Evolutionary conservation across 345 rosid genomes (phyloP).

Genomic region (Hibiscus syriacus): DNA sequence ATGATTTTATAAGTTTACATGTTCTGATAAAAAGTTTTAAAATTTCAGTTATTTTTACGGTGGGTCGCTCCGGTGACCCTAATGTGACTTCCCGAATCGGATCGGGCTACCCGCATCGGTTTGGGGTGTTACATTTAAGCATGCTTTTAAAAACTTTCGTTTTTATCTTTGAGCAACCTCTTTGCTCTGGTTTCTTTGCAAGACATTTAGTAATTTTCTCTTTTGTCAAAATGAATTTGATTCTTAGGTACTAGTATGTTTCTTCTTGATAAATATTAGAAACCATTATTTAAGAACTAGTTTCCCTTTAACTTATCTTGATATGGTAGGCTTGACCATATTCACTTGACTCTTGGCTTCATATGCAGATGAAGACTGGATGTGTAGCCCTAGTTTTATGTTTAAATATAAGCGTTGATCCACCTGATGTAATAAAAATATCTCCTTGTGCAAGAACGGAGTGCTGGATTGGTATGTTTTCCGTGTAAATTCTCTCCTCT

Average conservation of each 20-base stretch:
- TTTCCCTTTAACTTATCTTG: not conserved
- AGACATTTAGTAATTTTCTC: not conserved
- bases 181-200: not conserved
- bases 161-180: not conserved
- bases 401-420: constrained; percentile 95
- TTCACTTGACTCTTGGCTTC: constrained; percentile 7
- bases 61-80: too few species aligned
- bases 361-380: constrained; percentile 98
- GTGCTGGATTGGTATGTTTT: constrained; percentile 88
- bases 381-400: constrained; percentile 95
- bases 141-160: not conserved
- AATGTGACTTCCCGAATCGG: too few species aligned
- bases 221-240: not conserved
- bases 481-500: constrained; percentile 6
- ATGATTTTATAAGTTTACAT: too few species aligned
- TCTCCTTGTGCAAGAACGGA: constrained; percentile 99
- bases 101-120: too few species aligned
- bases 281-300: not conserved
- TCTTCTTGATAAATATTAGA: not conserved
- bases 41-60: too few species aligned
- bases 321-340: not conserved
- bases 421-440: constrained; percentile 99
- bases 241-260: not conserved
- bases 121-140: too few species aligned
- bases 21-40: too few species aligned